Percentiles rank a stretch among this genome's conserved stretches.
phyloP scores from a whole-genome alignment of 306 rosid genomes.

The Trichosanthes cucumerina region DNA sequence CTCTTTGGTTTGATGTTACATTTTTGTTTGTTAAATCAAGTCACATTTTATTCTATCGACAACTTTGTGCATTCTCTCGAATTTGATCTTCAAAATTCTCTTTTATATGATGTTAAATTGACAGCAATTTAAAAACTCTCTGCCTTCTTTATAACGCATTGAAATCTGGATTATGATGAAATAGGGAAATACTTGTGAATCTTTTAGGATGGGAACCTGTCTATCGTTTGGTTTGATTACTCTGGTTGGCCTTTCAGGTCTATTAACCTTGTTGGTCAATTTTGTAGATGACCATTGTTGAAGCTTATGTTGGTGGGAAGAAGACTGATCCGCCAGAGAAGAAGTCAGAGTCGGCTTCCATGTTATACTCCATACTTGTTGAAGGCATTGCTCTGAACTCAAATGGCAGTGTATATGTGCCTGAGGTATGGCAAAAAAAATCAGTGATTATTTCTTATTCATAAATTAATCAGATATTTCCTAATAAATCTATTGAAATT shows the following conservation, averaged over 20 bases:
- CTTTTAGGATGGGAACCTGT: background rate
- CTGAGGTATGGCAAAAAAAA: slow-evolving; percentile 43
- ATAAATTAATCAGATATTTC: background rate
- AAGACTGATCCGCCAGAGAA: slow-evolving; percentile 35
- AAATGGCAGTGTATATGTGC: slow-evolving; percentile 54
- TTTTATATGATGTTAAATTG: background rate
- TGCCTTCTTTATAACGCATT: background rate
- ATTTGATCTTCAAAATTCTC: background rate
- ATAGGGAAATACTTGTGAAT: background rate
- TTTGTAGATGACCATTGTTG: slow-evolving; percentile 72
- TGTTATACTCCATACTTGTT: slow-evolving; percentile 36
- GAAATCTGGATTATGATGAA: background rate
- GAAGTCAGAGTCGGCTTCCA: slow-evolving; percentile 37
- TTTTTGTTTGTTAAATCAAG: slow-evolving; percentile 37
- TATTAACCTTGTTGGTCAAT: slow-evolving; percentile 2
- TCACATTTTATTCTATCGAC: background rate
- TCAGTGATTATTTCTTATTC: background rate
- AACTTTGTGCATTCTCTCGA: background rate
- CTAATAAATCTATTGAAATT: background rate
- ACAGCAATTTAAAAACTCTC: background rate
- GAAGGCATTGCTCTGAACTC: slow-evolving; percentile 77
- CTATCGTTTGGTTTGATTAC: background rate
- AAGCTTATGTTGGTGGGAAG: slow-evolving; percentile 50
- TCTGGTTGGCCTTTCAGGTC: background rate
- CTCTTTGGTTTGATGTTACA: background rate